Base-by-base conservation (phyloP, 2,329 filamentous ascomycete genomes). In the Ascochyta pisi region DNA sequence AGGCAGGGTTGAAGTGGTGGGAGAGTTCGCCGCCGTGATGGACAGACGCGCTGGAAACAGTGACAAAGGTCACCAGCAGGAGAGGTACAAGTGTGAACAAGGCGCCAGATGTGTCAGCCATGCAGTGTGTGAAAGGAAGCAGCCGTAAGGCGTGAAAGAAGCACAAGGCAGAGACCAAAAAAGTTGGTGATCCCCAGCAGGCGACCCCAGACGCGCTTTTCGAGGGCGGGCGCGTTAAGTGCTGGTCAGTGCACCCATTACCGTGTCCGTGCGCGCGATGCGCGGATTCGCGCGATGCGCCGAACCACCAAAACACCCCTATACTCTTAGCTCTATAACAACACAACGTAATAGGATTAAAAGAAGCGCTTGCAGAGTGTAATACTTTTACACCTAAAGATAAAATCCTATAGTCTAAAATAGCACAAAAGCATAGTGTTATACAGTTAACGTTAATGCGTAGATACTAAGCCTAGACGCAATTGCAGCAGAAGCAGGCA, bases 161-260 rank as follows among this genome's bases (percentile, higher is more conserved):
- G 6, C 10, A 16, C 29, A 7, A 33, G n/a, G 29, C 27, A 53
- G 29, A n/a, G 24, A 15, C 31, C 34, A 8, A 27, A 31, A 53
- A 47, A 48, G 31, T 42, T 31, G 15, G 15, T 43, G 27, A 38
- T 19, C 19, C 19, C 19, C 19, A 19, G 19, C 19, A 1, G 5
- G 24, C 24, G 24, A 50, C 53, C 37, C 41, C 53, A 56, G 53
- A 50, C 51, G 51, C 51, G 51, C 53, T 56, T 56, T 56, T 56
- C 52, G 34, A 50, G 12, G 41, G 44, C 35, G 45, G 39, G 41
- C 53, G 53, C 53, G 53, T 56, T 56, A 56, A 56, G 53, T 56
- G 53, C 24, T 55, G 52, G 52, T 10, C 46, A 7, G 40, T 40
- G 52, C 45, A 44, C 22, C 51, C 39, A 50, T 44, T 43, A n/a